A percentile compares a stretch with the other conserved stretches of the same genome.
Conservation (phyloP, 768 basidiomycete species). For the Lepiota brunneoincarnata region DNA sequence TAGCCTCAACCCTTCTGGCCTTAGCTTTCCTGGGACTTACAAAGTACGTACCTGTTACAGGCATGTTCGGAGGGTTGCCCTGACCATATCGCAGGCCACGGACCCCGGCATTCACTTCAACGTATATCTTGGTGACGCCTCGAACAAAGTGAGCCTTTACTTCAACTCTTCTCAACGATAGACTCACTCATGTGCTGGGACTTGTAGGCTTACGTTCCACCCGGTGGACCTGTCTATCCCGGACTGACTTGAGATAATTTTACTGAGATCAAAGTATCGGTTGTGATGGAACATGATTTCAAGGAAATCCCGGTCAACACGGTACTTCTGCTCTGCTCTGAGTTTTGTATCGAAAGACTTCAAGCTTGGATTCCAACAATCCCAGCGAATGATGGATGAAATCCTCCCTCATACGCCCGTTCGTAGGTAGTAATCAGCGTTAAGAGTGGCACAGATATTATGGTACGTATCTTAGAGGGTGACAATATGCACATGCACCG, state of each 20-base stretch:
- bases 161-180: not conserved
- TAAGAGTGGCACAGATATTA: too few relatives aligned
- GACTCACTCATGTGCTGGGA: not conserved
- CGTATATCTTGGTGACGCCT: conserved; percentile 33
- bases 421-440: too few relatives aligned
- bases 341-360: too few relatives aligned
- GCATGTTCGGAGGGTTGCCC: not conserved
- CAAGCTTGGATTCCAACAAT: too few relatives aligned
- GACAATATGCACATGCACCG: too few relatives aligned
- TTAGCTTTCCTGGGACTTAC: conserved; percentile 36
- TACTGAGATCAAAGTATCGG: not conserved
- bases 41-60: conserved; percentile 16
- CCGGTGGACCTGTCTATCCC: conserved; percentile 31
- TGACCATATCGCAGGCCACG: conserved; percentile 21
- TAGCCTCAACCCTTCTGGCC: conserved; percentile 30
- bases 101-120: conserved; percentile 36
- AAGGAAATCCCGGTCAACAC: too few relatives aligned
- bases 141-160: conserved; percentile 26
- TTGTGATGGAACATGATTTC: too few relatives aligned
- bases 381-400: too few relatives aligned
- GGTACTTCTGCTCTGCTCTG: too few relatives aligned
- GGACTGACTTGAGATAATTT: conserved; percentile 17
- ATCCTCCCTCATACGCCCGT: too few relatives aligned
- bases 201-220: conserved; percentile 27
- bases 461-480: too few relatives aligned